Conservation (phyloP, 768 basidiomycete genomes). For the Lactarius tabidus region DNA sequence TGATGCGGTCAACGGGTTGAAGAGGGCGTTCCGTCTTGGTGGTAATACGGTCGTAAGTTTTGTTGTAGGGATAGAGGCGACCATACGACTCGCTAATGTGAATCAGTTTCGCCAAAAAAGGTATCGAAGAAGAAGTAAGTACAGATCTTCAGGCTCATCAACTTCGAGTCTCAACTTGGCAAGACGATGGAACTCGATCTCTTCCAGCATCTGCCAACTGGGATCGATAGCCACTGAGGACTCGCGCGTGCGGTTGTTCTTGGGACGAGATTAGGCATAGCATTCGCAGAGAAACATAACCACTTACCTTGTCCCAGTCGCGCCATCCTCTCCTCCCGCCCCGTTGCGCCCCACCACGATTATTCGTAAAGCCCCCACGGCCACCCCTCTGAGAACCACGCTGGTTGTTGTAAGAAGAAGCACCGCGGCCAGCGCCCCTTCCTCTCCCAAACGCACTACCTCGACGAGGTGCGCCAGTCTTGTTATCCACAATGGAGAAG, state of each 20-base stretch:
- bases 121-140: constrained; percentile 32
- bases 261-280: constrained; percentile 8
- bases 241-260: constrained; percentile 84
- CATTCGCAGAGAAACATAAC: neutral
- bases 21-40: constrained; percentile 90
- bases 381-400: constrained; percentile 43
- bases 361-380: constrained; percentile 38
- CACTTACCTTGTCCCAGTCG: constrained; percentile 87
- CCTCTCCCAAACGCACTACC: constrained; percentile 63
- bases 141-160: constrained; percentile 89
- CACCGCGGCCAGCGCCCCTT: constrained; percentile 37
- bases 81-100: constrained; percentile 73
- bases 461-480: constrained; percentile 62
- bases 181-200: constrained; percentile 93
- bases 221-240: constrained; percentile 90
- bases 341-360: constrained; percentile 46
- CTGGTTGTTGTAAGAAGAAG: constrained; percentile 38
- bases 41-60: constrained; percentile 90
- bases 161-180: constrained; percentile 91
- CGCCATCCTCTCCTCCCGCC: constrained; percentile 78
- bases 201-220: constrained; percentile 93
- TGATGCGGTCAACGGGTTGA: constrained; percentile 89
- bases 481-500: constrained; percentile 95
- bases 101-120: constrained; percentile 6
- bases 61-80: constrained; percentile 88